Conservation (phyloP, 441 rosid species). For the Flueggea neowawraea region DNA sequence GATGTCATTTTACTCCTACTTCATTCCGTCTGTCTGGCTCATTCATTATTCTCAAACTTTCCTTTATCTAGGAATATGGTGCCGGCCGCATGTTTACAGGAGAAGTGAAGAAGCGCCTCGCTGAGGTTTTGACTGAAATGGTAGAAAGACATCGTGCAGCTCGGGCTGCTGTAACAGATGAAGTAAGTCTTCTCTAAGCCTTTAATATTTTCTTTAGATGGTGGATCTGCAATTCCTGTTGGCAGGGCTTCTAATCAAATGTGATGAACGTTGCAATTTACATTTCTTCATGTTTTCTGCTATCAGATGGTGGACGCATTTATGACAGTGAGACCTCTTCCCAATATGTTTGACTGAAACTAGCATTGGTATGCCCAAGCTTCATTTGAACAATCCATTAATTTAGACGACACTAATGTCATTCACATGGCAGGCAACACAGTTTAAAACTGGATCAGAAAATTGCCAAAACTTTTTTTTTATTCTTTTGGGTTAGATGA, state of each 20-base stretch:
- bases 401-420: no score
- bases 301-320: conserved; percentile 87
- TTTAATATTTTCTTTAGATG: no score
- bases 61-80: conserved; percentile 56
- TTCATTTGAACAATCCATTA: no score
- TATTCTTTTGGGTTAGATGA: no score
- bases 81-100: conserved; percentile 85
- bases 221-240: no score
- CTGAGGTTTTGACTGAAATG: conserved; percentile 60
- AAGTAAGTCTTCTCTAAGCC: conserved; percentile 36
- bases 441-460: no score
- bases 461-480: no score
- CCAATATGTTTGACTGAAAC: conserved; percentile 58
- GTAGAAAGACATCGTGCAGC: conserved; percentile 84
- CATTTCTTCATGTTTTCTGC: background rate
- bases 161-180: conserved; percentile 80
- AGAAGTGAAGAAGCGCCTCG: conserved; percentile 75
- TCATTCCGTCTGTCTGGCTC: background rate
- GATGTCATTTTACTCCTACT: background rate
- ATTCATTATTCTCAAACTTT: background rate
- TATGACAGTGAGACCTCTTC: conserved; percentile 90
- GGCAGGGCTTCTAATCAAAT: no score
- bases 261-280: no score
- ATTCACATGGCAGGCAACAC: no score
- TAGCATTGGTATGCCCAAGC: no score